These are phyloP conservation scores for Cucumis sativus DNA, from an alignment of 306 rosid genomes.

Conservation along the genomic window DNA sequence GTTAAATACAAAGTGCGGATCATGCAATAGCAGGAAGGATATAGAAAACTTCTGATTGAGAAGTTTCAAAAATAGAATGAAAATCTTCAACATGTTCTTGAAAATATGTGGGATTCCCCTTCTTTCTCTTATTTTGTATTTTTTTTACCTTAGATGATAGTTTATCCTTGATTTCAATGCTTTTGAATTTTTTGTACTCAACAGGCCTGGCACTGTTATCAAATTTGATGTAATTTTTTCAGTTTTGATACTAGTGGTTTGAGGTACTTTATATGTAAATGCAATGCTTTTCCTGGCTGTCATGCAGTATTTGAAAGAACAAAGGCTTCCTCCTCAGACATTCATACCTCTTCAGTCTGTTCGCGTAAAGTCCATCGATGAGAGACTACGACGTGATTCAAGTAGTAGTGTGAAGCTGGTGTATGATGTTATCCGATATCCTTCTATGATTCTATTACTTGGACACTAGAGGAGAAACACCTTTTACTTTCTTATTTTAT, in stretches of 20 bases:
- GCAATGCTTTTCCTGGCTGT: slow-evolving; percentile 17
- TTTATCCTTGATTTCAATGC: not conserved
- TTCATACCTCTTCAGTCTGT: slow-evolving; percentile 95
- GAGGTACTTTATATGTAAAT: slow-evolving; percentile 2
- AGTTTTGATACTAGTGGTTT: not conserved
- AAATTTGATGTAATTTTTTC: not conserved
- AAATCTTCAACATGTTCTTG: not conserved
- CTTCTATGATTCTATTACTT: slow-evolving; percentile 23
- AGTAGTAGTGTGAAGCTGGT: slow-evolving; percentile 79
- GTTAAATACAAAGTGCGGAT: not conserved
- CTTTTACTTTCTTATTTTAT: not conserved
- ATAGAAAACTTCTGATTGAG: too few species aligned
- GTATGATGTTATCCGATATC: slow-evolving; percentile 96
- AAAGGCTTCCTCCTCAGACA: slow-evolving; percentile 99
- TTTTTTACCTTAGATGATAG: not conserved
- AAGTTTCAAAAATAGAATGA: not conserved
- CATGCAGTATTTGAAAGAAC: slow-evolving; percentile 96
- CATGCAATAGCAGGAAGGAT: not conserved
- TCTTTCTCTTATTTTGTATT: not conserved
- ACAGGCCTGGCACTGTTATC: not conserved
- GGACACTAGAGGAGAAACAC: not conserved
- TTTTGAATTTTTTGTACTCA: not conserved
- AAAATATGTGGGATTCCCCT: not conserved
- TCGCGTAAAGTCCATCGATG: slow-evolving; percentile 89
- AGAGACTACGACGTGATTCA: slow-evolving; percentile 86